A percentile compares a stretch with the other conserved stretches of the same genome.
Evolutionary conservation across 345 rosid genomes (phyloP).

Genomic region (Schrenkiella parvula): DNA sequence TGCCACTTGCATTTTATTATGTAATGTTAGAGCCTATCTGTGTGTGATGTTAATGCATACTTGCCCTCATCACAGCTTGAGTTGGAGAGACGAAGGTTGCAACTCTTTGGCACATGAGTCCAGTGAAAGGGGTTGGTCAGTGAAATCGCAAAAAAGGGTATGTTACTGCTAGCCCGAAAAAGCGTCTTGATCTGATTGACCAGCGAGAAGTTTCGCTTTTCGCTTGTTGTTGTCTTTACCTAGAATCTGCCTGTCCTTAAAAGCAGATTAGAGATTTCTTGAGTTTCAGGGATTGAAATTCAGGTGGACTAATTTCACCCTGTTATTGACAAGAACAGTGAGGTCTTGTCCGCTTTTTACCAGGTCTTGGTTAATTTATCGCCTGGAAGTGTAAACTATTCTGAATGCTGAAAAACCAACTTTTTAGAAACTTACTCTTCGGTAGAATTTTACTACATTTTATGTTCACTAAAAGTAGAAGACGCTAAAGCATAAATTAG

Average conservation of each 20-base stretch:
- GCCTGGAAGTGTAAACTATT: slow-evolving; percentile 11
- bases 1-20: neutral
- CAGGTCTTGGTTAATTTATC: slow-evolving; percentile 11
- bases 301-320: slow-evolving; percentile 1
- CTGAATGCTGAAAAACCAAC: neutral
- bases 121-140: slow-evolving; percentile 19
- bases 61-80: slow-evolving; percentile 22
- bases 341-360: slow-evolving; percentile 7
- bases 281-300: slow-evolving; percentile 17
- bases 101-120: slow-evolving; percentile 28
- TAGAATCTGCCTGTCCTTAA: slow-evolving; percentile 17
- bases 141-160: slow-evolving; percentile 14
- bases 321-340: slow-evolving; percentile 9
- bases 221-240: slow-evolving; percentile 31
- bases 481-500: neutral
- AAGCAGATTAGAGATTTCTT: slow-evolving; percentile 23
- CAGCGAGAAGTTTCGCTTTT: slow-evolving; percentile 12
- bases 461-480: neutral
- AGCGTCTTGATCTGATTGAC: slow-evolving; percentile 22
- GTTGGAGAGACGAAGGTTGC: slow-evolving; percentile 35
- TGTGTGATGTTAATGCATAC: slow-evolving; percentile 8
- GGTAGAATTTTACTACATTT: neutral
- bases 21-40: neutral
- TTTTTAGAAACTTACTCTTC: neutral
- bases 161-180: slow-evolving; percentile 7